phyloP scores from a whole-genome alignment of 345 rosid genomes.

The Trapa bicornis region DNA sequence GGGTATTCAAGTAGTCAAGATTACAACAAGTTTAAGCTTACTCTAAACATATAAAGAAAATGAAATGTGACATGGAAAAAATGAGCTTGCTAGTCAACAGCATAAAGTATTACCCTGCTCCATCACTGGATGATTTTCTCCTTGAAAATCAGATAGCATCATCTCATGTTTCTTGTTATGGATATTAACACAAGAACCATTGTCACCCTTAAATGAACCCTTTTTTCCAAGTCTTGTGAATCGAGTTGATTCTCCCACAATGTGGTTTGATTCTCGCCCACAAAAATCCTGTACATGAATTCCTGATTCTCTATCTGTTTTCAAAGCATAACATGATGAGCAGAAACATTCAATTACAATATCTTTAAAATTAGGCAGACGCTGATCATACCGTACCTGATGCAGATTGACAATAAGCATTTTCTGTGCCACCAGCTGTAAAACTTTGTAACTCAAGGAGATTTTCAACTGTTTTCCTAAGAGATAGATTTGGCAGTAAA shows the following conservation, averaged over 20 bases:
- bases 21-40: neutral
- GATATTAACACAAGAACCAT: conserved; percentile 5
- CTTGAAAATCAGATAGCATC: conserved; percentile 24
- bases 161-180: conserved; percentile 6
- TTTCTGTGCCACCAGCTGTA: conserved; percentile 13
- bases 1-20: neutral
- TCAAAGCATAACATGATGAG: conserved; percentile 5
- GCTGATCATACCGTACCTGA: conserved; percentile 22
- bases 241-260: conserved; percentile 14
- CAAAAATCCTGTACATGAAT: conserved; percentile 31
- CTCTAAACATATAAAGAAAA: neutral
- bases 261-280: conserved; percentile 28
- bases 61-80: neutral
- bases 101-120: conserved; percentile 24
- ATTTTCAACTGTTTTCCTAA: conserved; percentile 32
- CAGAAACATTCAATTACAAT: neutral
- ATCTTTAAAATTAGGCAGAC: neutral
- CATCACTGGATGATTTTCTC: conserved; percentile 23
- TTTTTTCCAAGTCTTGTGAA: conserved; percentile 5
- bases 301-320: conserved; percentile 43
- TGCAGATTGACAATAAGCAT: conserved; percentile 18
- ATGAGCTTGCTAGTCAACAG: neutral
- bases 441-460: conserved; percentile 26
- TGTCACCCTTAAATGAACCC: conserved; percentile 2
- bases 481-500: conserved; percentile 41